These are phyloP conservation scores for Stentor roeselii DNA, from an alignment of 73 alveolate species.

Conservation along the genomic window DNA sequence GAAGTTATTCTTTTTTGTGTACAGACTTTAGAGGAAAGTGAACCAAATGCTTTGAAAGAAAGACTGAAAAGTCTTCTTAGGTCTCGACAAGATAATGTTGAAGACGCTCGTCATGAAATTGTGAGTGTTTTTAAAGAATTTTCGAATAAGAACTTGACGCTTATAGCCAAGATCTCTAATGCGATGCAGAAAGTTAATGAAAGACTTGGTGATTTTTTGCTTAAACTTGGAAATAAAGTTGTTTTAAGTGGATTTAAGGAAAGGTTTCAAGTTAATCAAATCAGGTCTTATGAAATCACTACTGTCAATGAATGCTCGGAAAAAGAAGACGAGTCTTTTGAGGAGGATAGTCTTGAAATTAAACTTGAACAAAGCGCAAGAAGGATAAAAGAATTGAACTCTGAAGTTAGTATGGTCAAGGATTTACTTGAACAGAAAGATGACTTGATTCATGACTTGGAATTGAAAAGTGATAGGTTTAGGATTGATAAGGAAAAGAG, in stretches of 20 bases:
- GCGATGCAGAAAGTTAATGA: neutral
- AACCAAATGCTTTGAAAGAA: neutral
- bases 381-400: neutral
- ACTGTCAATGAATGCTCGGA: neutral
- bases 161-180: neutral
- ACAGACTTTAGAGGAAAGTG: neutral
- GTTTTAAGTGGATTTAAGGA: neutral
- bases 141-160: neutral
- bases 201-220: neutral
- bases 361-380: slow-evolving; percentile 4
- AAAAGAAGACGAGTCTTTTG: neutral
- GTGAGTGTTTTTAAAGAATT: neutral
- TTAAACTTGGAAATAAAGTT: no score
- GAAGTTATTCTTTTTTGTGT: neutral
- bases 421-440: neutral
- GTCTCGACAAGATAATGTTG: neutral
- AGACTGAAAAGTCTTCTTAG: neutral
- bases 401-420: neutral
- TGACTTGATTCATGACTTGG: neutral
- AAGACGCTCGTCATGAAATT: neutral
- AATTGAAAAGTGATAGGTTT: neutral
- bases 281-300: neutral
- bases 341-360: neutral
- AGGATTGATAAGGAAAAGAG: neutral
- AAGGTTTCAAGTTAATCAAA: neutral